A percentile compares a stretch with the other conserved stretches of the same genome.
phyloP scores from a whole-genome alignment of 1,284 basidiomycete genomes.

The Malassezia caprae region DNA sequence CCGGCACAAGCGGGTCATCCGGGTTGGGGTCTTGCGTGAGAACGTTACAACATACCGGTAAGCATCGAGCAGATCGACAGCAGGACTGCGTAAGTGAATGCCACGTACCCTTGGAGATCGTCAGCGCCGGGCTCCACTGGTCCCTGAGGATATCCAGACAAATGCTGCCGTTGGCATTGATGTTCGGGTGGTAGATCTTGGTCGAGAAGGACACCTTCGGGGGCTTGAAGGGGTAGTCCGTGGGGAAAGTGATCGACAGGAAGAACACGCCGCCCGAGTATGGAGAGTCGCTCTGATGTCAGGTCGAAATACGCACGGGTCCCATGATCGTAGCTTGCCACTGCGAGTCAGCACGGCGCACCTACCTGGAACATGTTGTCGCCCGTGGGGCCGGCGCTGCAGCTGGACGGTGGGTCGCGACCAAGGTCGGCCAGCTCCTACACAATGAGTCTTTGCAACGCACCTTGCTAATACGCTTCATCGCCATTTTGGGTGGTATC shows the following conservation, averaged over 20 bases:
- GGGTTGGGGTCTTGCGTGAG: constrained; percentile 41
- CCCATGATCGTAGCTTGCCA: constrained; percentile 49
- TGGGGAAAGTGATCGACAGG: constrained; percentile 60
- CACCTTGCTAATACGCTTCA: constrained; percentile 48
- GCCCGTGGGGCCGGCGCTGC: constrained; percentile 46
- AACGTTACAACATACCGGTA: constrained; percentile 20
- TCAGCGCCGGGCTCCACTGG: constrained; percentile 70
- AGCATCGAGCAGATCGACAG: constrained; percentile 48
- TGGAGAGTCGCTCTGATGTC: constrained; percentile 28
- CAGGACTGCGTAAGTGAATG: constrained; percentile 22
- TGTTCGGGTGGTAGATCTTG: constrained; percentile 97
- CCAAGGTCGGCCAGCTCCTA: constrained; percentile 46
- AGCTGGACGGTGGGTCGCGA: constrained; percentile 47
- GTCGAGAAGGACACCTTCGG: constrained; percentile 99
- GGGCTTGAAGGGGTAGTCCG: constrained; percentile 55
- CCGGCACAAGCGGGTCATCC: constrained; percentile 47
- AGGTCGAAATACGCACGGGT: constrained; percentile 21
- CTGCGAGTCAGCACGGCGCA: constrained; percentile 13
- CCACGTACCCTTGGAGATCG: constrained; percentile 68
- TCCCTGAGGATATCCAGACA: constrained; percentile 95
- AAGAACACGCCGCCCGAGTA: constrained; percentile 43
- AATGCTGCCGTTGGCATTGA: constrained; percentile 96
- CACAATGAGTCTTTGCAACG: neutral
- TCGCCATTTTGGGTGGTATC: constrained; percentile 35
- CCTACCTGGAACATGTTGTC: constrained; percentile 48